Conservation (phyloP, 2,329 filamentous ascomycete genomes). For the Cytospora piceae region DNA sequence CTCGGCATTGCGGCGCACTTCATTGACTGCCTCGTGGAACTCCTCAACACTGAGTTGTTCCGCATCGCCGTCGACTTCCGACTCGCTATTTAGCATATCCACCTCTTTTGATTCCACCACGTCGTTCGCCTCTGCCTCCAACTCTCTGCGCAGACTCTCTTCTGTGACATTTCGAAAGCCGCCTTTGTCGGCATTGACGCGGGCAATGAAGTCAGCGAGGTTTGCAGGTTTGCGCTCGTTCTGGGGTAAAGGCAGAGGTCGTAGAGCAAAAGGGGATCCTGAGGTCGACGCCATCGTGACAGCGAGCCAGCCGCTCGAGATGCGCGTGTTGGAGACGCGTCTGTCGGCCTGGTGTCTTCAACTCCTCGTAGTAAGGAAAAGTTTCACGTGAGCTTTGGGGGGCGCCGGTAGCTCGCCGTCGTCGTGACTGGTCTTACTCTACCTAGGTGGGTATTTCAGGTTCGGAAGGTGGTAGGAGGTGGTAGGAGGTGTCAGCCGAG, state of each 20-base stretch:
- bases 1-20: slow-evolving; percentile 63
- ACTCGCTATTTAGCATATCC: slow-evolving; percentile 49
- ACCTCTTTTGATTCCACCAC: slow-evolving; percentile 47
- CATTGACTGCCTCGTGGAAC: slow-evolving; percentile 55
- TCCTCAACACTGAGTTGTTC: slow-evolving; percentile 49
- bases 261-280: slow-evolving; percentile 57
- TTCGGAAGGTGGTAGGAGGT: background rate
- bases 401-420: background rate
- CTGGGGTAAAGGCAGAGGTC: slow-evolving; percentile 66
- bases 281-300: slow-evolving; percentile 33
- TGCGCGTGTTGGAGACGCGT: background rate
- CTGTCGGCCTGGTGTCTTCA: slow-evolving; percentile 1
- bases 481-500: too few species aligned
- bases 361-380: background rate
- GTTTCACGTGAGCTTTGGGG: background rate
- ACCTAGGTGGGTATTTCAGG: too few species aligned
- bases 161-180: slow-evolving; percentile 83
- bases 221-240: slow-evolving; percentile 60
- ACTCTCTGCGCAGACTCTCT: slow-evolving; percentile 70
- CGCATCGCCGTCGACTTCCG: slow-evolving; percentile 47
- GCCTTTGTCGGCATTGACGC: slow-evolving; percentile 77
- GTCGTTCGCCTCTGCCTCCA: slow-evolving; percentile 51
- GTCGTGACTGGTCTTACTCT: too few species aligned
- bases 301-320: background rate
- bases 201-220: slow-evolving; percentile 75